phyloP scores from a whole-genome alignment of 495 filamentous ascomycete species.

The Trypethelium eluteriae region DNA sequence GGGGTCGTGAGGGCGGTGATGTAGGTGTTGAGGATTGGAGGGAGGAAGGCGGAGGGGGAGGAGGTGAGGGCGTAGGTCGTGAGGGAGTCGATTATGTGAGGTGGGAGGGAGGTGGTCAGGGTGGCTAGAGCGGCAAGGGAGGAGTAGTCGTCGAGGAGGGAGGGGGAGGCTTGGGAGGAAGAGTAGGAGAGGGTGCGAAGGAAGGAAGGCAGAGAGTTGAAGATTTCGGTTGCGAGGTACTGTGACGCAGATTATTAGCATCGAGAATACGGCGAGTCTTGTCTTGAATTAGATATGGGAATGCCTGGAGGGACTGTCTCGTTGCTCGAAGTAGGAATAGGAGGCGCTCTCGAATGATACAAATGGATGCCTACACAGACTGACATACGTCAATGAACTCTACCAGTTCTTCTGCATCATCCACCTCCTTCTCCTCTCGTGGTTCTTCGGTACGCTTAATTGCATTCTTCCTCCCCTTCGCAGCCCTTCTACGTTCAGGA shows the following conservation, averaged over 20 bases:
- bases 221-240: slow-evolving; percentile 66
- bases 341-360: background rate
- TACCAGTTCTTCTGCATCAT: slow-evolving; percentile 57
- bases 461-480: slow-evolving; percentile 35
- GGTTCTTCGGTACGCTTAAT: slow-evolving; percentile 34
- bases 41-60: slow-evolving; percentile 49
- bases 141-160: slow-evolving; percentile 45
- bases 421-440: slow-evolving; percentile 15
- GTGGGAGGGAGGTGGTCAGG: slow-evolving; percentile 43
- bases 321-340: background rate
- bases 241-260: slow-evolving; percentile 25
- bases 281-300: no score
- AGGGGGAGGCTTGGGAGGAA: slow-evolving; percentile 41
- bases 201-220: slow-evolving; percentile 50
- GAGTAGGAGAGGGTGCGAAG: slow-evolving; percentile 58
- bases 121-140: slow-evolving; percentile 41
- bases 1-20: slow-evolving; percentile 46
- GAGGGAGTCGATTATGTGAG: slow-evolving; percentile 52
- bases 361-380: background rate
- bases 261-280: no score
- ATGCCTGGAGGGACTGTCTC: no score
- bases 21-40: slow-evolving; percentile 54
- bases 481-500: slow-evolving; percentile 36
- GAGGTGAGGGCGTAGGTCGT: slow-evolving; percentile 52
- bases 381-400: slow-evolving; percentile 60